A percentile compares a stretch with the other conserved stretches of the same genome.
These are phyloP conservation scores for Trichoderma atroviride DNA, from an alignment of 2,329 filamentous ascomycete species.

Conservation along the genomic window DNA sequence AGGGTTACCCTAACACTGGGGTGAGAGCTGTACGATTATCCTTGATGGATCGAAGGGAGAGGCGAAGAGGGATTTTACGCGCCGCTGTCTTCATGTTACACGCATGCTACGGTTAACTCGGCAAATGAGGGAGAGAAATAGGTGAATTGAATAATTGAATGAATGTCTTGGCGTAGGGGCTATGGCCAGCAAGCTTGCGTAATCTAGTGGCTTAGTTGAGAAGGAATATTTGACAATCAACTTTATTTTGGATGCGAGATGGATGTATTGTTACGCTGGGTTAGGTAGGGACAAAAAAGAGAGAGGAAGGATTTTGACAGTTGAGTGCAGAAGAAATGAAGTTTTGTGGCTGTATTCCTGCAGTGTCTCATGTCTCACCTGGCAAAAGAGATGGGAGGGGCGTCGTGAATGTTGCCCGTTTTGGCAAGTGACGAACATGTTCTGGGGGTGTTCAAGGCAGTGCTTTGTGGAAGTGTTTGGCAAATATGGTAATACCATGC, in stretches of 20 bases:
- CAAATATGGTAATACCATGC: too few species aligned
- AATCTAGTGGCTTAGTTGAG: background rate
- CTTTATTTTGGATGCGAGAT: background rate
- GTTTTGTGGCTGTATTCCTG: constrained; percentile 8
- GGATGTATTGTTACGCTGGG: background rate
- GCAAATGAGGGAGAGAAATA: background rate
- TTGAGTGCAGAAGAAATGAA: background rate
- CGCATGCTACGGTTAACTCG: background rate
- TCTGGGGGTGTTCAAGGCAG: background rate
- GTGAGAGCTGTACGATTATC: background rate
- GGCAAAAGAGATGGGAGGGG: background rate
- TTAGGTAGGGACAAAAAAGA: background rate
- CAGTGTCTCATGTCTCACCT: background rate
- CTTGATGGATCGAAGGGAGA: background rate
- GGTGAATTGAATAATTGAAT: background rate
- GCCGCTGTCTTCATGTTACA: background rate
- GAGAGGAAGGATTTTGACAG: background rate
- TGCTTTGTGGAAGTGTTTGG: background rate
- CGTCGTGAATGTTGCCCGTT: background rate
- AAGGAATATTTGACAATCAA: background rate
- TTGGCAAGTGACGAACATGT: background rate
- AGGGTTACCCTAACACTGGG: too few species aligned
- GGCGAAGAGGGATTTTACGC: background rate
- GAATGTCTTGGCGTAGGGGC: background rate
- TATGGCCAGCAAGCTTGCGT: background rate